Percentiles rank a stretch among this genome's conserved stretches.
These are phyloP conservation scores for Aspergillus carlsbadensis DNA, from an alignment of 495 filamentous ascomycete species.

Conservation along the genomic window DNA sequence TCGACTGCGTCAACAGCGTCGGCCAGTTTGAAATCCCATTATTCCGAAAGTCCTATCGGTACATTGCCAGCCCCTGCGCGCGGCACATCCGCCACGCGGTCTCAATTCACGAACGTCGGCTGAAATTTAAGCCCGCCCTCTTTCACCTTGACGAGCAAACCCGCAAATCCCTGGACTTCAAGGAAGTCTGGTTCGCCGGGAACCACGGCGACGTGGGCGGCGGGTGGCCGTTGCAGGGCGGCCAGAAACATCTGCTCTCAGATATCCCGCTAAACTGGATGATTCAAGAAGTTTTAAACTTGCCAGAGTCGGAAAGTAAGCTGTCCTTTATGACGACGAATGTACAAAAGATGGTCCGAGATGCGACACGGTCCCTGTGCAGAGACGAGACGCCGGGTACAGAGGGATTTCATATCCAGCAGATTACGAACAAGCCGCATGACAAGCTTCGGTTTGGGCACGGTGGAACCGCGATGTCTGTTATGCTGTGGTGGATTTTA, in stretches of 20 bases:
- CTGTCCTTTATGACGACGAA: conserved; percentile 9
- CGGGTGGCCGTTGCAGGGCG: conserved; percentile 57
- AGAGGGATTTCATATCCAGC: neutral
- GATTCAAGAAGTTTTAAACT: conserved; percentile 33
- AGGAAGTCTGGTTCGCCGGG: conserved; percentile 74
- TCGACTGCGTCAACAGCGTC: conserved; percentile 47
- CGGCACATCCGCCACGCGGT: conserved; percentile 61
- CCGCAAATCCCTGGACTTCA: conserved; percentile 56
- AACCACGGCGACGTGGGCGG: conserved; percentile 74
- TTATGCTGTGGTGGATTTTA: conserved; percentile 19
- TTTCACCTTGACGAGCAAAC: conserved; percentile 55
- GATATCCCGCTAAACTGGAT: conserved; percentile 43
- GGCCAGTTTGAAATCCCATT: conserved; percentile 30
- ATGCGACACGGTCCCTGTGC: conserved; percentile 5
- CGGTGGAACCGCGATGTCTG: conserved; percentile 3
- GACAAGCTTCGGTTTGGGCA: conserved; percentile 18
- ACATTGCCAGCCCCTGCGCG: conserved; percentile 38
- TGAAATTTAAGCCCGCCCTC: conserved; percentile 56
- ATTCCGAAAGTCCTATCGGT: conserved; percentile 10
- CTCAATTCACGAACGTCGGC: conserved; percentile 64
- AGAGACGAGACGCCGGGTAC: conserved; percentile 10
- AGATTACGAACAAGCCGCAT: conserved; percentile 16
- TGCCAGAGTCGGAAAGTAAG: conserved; percentile 16
- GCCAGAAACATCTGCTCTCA: conserved; percentile 23
- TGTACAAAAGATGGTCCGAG: neutral